Base-by-base conservation (phyloP, 805 yeast genomes). In the Blastobotrys terrestris region DNA sequence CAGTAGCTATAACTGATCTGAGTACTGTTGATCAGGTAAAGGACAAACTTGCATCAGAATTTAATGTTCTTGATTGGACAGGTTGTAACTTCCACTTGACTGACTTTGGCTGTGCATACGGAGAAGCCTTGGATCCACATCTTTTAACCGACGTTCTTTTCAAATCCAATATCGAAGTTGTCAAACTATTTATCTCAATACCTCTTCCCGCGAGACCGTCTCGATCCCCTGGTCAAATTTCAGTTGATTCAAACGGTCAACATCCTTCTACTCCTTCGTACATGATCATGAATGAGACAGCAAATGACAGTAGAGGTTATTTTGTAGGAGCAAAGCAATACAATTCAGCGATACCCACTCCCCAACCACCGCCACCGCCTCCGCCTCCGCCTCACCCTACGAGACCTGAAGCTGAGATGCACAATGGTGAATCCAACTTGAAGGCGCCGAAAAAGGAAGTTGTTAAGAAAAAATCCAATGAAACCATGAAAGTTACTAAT, bases 261-360 rank as follows among this genome's bases (percentile, higher is more conserved):
- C 82, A 80, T 59, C 87, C 84, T 18, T 77, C 79, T 13, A 85
- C 92, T 0, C 94, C 94, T 1, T 84, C 83, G 57, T 80, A 85
- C 59, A 67, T 83, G 52, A 71, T 83, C 31, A 26, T 26, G 35
- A 81, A 77, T 50, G 68, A 70, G 26, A 78, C 73, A 18, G 65
- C 67, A 14, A 68, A 67, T 31, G 66, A 71, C 16, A 15, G 46
- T 19, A 20, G 39, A 18, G 49, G 35, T 35, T 48, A 44, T 41
- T 44, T 39, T 46, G 31, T 18, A n/a, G 48, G 41, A 11, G 51
- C 15, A 46, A 41, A 41, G 20, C 11, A 16, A 8, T 8, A 16
- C 16, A 6, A 20, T n/a, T 19, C 44, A 7, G 14, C 44, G 7
- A n/a, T 39, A 16, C 41, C 41, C 8, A n/a, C 35, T 26, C 11